A percentile compares a stretch with the other conserved stretches of the same genome.
Evolutionary conservation across 108 stramenopile species (phyloP).

Genomic region (Fragilaria crotonensis): DNA sequence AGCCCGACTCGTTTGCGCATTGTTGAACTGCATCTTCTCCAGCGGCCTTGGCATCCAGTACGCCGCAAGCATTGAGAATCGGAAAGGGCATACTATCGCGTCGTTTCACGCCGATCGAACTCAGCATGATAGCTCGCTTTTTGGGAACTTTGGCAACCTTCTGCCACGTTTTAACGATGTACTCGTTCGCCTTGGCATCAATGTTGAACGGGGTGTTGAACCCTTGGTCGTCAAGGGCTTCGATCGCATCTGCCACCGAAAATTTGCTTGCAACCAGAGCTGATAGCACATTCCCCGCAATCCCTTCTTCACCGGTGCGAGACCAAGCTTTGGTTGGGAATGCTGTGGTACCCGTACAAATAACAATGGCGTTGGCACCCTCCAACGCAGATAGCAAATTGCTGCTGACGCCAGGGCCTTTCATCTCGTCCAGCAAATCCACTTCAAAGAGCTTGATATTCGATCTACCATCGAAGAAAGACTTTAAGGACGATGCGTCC

Average conservation of each 20-base stretch:
- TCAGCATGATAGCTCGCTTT: constrained; percentile 44
- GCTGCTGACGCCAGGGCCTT: not conserved
- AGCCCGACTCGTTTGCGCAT: constrained; percentile 20
- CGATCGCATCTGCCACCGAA: constrained; percentile 19
- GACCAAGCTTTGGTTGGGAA: constrained; percentile 57
- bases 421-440: constrained; percentile 31
- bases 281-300: constrained; percentile 13
- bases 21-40: constrained; percentile 47
- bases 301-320: constrained; percentile 18
- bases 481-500: constrained; percentile 11
- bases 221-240: constrained; percentile 16
- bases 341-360: constrained; percentile 58
- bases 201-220: constrained; percentile 62
- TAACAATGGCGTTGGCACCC: constrained; percentile 41
- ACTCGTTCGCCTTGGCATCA: constrained; percentile 41
- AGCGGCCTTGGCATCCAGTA: constrained; percentile 57
- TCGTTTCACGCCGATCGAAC: constrained; percentile 49
- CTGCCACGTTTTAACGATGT: constrained; percentile 22
- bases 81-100: constrained; percentile 57
- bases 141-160: constrained; percentile 7
- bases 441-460: constrained; percentile 30
- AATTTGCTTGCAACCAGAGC: constrained; percentile 20
- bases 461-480: constrained; percentile 21
- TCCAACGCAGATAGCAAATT: constrained; percentile 17
- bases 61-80: constrained; percentile 71